These are phyloP conservation scores for Fragilaria crotonensis DNA, from an alignment of 108 stramenopile genomes.

Conservation along the genomic window DNA sequence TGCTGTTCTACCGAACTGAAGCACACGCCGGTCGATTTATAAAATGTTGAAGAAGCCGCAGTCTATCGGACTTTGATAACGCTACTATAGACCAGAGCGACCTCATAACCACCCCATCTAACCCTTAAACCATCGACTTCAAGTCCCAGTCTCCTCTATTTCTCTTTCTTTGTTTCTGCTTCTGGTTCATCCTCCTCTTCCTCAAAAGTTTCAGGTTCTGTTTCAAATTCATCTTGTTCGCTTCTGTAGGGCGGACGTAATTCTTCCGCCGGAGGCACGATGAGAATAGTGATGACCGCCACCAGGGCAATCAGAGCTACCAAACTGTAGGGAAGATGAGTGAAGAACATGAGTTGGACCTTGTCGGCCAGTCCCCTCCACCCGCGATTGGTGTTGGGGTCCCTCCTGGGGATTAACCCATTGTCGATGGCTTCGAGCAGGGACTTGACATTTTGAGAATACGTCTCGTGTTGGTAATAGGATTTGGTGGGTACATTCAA, in stretches of 20 bases:
- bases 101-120: no score
- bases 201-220: neutral
- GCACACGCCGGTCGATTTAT: no score
- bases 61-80: no score
- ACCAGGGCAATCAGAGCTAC: conserved; percentile 13
- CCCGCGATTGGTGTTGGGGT: neutral
- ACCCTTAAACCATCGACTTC: no score
- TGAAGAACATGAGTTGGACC: conserved; percentile 15
- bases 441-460: conserved; percentile 14
- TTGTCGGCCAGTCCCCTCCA: conserved; percentile 11
- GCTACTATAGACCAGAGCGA: no score
- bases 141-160: no score
- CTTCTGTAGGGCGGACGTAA: neutral
- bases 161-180: conserved; percentile 4
- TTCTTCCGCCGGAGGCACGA: conserved; percentile 17
- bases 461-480: conserved; percentile 61
- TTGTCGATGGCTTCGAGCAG: conserved; percentile 26
- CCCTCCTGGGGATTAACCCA: conserved; percentile 12
- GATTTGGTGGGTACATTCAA: conserved; percentile 50
- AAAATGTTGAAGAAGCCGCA: no score
- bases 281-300: conserved; percentile 5
- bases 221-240: neutral
- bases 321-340: conserved; percentile 22
- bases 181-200: neutral
- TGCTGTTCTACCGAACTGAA: no score